Percentiles rank a stretch among this genome's conserved stretches.
phyloP scores from a whole-genome alignment of 805 yeast species.

The Nakazawaea siamensis region DNA sequence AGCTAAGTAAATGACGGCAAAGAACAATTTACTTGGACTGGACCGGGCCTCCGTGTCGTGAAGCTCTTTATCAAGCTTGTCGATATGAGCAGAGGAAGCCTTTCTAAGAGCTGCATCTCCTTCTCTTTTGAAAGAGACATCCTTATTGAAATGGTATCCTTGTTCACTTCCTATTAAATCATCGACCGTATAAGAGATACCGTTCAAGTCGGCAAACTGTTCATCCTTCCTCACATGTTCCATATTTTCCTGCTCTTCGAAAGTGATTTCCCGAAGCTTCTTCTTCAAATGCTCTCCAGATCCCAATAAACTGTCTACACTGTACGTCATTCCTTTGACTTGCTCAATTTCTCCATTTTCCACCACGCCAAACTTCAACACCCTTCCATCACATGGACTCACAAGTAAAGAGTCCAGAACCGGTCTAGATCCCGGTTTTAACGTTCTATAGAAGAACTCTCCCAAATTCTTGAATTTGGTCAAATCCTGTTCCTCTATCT shows the following conservation, averaged over 20 bases:
- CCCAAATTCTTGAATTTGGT: slow-evolving; percentile 69
- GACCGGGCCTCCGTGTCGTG: slow-evolving; percentile 12
- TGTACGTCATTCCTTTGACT: slow-evolving; percentile 93
- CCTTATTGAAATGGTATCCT: slow-evolving; percentile 35
- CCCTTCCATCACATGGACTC: slow-evolving; percentile 91
- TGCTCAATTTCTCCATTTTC: slow-evolving; percentile 87
- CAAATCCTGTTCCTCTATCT: slow-evolving; percentile 79
- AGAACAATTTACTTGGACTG: slow-evolving; percentile 52
- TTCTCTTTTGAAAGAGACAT: slow-evolving; percentile 44
- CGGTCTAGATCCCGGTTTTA: slow-evolving; percentile 75
- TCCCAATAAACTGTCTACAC: slow-evolving; percentile 83
- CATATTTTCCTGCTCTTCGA: slow-evolving; percentile 30
- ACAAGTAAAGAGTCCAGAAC: slow-evolving; percentile 60
- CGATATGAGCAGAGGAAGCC: slow-evolving; percentile 19
- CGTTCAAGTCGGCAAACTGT: slow-evolving; percentile 73
- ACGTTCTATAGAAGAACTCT: slow-evolving; percentile 83
- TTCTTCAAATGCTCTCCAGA: slow-evolving; percentile 26
- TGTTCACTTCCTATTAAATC: slow-evolving; percentile 51
- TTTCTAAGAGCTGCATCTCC: slow-evolving; percentile 54
- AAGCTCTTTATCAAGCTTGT: slow-evolving; percentile 21
- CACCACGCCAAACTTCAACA: slow-evolving; percentile 74
- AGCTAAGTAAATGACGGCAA: slow-evolving; percentile 88
- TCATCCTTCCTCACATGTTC: slow-evolving; percentile 42
- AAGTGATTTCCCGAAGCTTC: slow-evolving; percentile 36
- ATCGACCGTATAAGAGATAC: slow-evolving; percentile 62